Evolutionary conservation across 345 rosid species (phyloP), one percentile per base, ranked within the genome.

Genomic region (Clarkia xantiana): DNA sequence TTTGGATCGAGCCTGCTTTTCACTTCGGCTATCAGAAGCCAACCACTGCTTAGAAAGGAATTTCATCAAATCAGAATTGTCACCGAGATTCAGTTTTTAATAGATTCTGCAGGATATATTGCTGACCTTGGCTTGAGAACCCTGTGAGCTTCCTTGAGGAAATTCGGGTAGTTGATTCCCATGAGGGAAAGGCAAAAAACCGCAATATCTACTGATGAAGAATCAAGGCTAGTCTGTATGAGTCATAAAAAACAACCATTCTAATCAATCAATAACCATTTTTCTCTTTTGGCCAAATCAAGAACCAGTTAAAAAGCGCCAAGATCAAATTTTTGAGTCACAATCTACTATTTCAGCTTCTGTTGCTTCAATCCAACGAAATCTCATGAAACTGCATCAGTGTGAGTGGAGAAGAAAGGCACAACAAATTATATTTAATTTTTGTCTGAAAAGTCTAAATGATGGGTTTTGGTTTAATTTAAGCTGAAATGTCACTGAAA

Each of bases 21-120:
- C 2, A 86, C 94, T 67, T 86, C 96, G 1, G 98, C 98, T 76
- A 86, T 84, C 64, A 91, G 74, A 69, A 91, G 96, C 89, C 81
- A 79, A 47, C 98, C 96, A 6, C 96, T 86, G 67, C 15, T 47
- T 62, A 53, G 0, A 14, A 11, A 6, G 9, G 10, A 56, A 18
- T 10, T 29, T 29, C 8, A 7, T 29, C 36, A 29, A 29, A 10
- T 29, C 36, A 29, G 36, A 29, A 29, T 29, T 29, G 36, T 29
- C 9, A 45, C 9, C 46, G n/a, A n/a, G n/a, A n/a, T n/a, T n/a
- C n/a, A 36, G 29, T 29, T 4, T 20, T 14, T 25, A 10, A 53
- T 48, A 44, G 46, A 52, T 45, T 38, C 11, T 34, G 45, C 36
- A 41, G 51, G 45, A 41, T 60, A n/a, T n/a, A 2, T 44, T 39